These are phyloP conservation scores for Afroboletus lepidellus DNA, from an alignment of 1,284 basidiomycete genomes.

Conservation along the genomic window DNA sequence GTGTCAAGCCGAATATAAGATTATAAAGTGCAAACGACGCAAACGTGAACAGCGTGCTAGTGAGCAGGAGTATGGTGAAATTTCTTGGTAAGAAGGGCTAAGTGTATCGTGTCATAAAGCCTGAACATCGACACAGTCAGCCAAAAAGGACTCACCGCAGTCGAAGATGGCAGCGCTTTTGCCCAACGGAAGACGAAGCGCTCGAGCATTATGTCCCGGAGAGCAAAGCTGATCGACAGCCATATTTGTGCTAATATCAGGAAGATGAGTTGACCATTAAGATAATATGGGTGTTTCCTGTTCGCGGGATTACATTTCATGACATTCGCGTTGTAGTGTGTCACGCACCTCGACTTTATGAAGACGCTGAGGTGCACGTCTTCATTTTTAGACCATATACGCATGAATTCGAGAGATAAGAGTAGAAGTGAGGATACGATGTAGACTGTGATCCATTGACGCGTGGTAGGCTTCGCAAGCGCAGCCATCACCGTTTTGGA, in stretches of 20 bases:
- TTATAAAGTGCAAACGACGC: conserved; percentile 41
- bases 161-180: conserved; percentile 13
- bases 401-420: conserved; percentile 42
- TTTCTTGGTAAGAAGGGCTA: conserved; percentile 28
- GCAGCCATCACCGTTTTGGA: conserved; percentile 46
- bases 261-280: conserved; percentile 65
- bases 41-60: conserved; percentile 41
- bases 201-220: conserved; percentile 58
- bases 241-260: conserved; percentile 51
- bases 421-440: conserved; percentile 43
- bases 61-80: conserved; percentile 30
- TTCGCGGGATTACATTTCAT: not conserved
- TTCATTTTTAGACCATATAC: conserved; percentile 29
- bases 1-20: conserved; percentile 43
- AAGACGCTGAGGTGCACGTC: conserved; percentile 52
- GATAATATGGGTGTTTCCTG: conserved; percentile 69
- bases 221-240: conserved; percentile 44
- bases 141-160: conserved; percentile 19
- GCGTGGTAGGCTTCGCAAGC: conserved; percentile 46
- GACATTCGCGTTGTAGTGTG: not conserved
- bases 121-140: not conserved
- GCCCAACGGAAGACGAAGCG: conserved; percentile 49
- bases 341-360: conserved; percentile 60
- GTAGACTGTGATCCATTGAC: conserved; percentile 44
- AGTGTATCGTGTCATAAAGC: not conserved